Percentiles rank a stretch among this genome's conserved stretches.
Evolutionary conservation across 805 yeast species (phyloP).

Genomic region (Kregervanrija pseudodelftensis): DNA sequence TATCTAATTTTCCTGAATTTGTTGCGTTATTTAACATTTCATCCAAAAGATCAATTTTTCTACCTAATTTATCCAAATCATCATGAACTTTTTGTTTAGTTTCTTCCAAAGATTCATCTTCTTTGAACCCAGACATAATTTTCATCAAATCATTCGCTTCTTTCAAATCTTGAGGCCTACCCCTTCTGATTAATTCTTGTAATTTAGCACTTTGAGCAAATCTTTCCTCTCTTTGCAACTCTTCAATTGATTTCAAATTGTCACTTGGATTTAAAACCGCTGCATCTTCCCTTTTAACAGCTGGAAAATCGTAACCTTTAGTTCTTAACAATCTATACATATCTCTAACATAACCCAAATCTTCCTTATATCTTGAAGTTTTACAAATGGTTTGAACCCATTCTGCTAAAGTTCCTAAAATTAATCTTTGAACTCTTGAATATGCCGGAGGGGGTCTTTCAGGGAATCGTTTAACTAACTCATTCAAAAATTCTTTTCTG

Average conservation of each 20-base stretch:
- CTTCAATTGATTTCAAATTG: slow-evolving; percentile 79
- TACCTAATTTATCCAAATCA: slow-evolving; percentile 74
- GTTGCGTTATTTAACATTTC: slow-evolving; percentile 68
- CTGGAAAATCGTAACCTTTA: slow-evolving; percentile 93
- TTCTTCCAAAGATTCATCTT: slow-evolving; percentile 62
- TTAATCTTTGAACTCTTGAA: slow-evolving; percentile 73
- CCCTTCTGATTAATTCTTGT: slow-evolving; percentile 91
- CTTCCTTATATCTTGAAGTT: slow-evolving; percentile 85
- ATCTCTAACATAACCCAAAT: slow-evolving; percentile 84
- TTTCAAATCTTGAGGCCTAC: slow-evolving; percentile 88
- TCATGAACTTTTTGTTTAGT: slow-evolving; percentile 74
- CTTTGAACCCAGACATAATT: slow-evolving; percentile 95
- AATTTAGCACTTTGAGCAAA: slow-evolving; percentile 90
- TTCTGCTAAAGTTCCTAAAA: slow-evolving; percentile 88
- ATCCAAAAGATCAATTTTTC: slow-evolving; percentile 79
- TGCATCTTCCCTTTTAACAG: slow-evolving; percentile 80
- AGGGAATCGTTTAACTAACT: slow-evolving; percentile 87
- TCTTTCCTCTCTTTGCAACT: slow-evolving; percentile 86
- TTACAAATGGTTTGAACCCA: slow-evolving; percentile 95
- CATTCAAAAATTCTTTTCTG: slow-evolving; percentile 89
- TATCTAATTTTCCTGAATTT: slow-evolving; percentile 33
- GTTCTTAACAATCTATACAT: slow-evolving; percentile 87
- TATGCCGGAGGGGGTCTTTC: slow-evolving; percentile 88
- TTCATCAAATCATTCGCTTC: slow-evolving; percentile 98
- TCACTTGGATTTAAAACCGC: slow-evolving; percentile 91